These are phyloP conservation scores for Eucalyptus sp. DNA, from an alignment of 345 rosid genomes.

Conservation along the genomic window DNA sequence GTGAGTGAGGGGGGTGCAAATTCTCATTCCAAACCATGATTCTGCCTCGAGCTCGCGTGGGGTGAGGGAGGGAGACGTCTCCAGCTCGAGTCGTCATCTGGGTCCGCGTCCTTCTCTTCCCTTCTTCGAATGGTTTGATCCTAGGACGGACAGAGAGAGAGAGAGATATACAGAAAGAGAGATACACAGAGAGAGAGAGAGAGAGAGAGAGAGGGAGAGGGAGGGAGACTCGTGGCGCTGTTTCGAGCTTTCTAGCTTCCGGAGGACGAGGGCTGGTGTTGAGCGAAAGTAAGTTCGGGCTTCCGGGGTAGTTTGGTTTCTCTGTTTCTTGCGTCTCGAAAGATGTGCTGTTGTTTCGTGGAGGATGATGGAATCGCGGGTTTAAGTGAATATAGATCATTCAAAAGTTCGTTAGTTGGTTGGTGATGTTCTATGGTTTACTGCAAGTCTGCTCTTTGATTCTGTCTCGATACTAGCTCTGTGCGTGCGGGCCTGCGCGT, in stretches of 20 bases:
- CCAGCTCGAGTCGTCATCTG: neutral
- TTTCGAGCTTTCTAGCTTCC: neutral
- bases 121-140: neutral
- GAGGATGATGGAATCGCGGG: neutral
- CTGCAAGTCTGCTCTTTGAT: neutral
- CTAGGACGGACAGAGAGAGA: neutral
- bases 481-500: neutral
- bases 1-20: neutral
- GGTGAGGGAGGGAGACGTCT: neutral
- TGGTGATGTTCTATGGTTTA: neutral
- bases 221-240: neutral
- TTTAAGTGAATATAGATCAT: neutral
- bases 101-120: neutral
- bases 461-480: neutral
- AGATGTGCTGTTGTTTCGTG: neutral
- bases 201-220: accelerated
- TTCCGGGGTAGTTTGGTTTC: neutral
- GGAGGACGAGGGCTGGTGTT: neutral
- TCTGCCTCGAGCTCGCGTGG: neutral
- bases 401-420: neutral
- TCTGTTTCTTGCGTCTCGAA: neutral
- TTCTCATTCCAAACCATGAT: neutral
- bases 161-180: neutral
- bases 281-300: neutral
- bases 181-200: no score